phyloP scores from a whole-genome alignment of 2,329 filamentous ascomycete species.

The Aspergillus latus region DNA sequence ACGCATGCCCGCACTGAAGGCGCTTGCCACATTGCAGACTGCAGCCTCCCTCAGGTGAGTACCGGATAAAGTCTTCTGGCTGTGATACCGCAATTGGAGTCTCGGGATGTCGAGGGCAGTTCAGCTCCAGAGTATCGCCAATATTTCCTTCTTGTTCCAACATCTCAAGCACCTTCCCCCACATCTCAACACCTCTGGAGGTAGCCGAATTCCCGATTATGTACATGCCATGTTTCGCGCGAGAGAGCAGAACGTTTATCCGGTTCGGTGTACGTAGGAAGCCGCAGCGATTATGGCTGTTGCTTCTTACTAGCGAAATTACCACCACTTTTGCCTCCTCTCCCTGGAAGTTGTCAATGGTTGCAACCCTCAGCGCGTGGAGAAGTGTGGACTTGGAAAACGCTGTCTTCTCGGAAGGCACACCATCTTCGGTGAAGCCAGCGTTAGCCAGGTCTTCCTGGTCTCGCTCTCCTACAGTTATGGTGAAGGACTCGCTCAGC shows the following conservation, averaged over 20 bases:
- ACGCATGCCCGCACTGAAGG: conserved; percentile 49
- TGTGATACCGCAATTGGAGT: conserved; percentile 50
- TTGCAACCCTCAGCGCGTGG: conserved; percentile 58
- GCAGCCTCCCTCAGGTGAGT: conserved; percentile 65
- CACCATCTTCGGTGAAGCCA: conserved; percentile 35
- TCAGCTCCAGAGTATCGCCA: conserved; percentile 53
- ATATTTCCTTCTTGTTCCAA: conserved; percentile 50
- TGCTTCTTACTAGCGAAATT: conserved; percentile 70
- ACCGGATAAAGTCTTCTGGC: conserved; percentile 58
- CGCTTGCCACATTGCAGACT: conserved; percentile 48
- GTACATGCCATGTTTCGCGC: conserved; percentile 69
- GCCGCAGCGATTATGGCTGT: conserved; percentile 57
- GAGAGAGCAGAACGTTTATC: conserved; percentile 67
- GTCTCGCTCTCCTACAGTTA: conserved; percentile 66
- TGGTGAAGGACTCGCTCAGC: conserved; percentile 53
- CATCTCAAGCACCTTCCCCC: conserved; percentile 58
- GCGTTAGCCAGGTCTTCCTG: conserved; percentile 51
- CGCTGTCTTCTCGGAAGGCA: background rate
- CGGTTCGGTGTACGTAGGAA: conserved; percentile 67
- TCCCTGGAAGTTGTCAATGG: conserved; percentile 75
- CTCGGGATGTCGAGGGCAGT: conserved; percentile 62
- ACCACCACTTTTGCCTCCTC: conserved; percentile 72
- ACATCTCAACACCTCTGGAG: conserved; percentile 60
- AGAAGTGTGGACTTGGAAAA: conserved; percentile 47
- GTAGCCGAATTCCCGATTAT: conserved; percentile 67